A percentile compares a stretch with the other conserved stretches of the same genome.
phyloP scores from a whole-genome alignment of 2,329 filamentous ascomycete genomes.

The Tolypocladium sp. region DNA sequence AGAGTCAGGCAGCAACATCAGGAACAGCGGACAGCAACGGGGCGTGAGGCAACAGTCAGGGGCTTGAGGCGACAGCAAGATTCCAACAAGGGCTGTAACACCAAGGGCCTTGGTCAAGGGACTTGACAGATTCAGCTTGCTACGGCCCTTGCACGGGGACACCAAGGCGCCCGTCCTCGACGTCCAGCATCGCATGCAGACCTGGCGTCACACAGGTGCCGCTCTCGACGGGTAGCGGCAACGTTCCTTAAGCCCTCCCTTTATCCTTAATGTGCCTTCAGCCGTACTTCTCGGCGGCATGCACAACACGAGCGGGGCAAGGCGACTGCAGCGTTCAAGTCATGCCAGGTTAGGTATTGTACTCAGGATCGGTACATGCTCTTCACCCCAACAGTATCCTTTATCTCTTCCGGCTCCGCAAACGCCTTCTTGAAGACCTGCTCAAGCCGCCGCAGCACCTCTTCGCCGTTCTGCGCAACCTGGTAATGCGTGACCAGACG shows the following conservation, averaged over 20 bases:
- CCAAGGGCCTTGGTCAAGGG: too few species aligned
- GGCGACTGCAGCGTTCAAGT: background rate
- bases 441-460: slow-evolving; percentile 48
- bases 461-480: slow-evolving; percentile 51
- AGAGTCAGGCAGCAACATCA: background rate
- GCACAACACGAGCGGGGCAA: background rate
- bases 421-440: slow-evolving; percentile 38
- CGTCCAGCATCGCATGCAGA: background rate
- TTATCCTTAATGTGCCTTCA: background rate
- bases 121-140: too few species aligned
- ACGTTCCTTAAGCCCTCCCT: background rate
- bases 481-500: slow-evolving; percentile 46
- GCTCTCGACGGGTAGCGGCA: background rate
- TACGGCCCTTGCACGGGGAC: too few species aligned
- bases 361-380: slow-evolving; percentile 1
- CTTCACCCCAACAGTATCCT: background rate
- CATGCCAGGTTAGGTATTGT: too few species aligned
- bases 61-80: too few species aligned
- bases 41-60: too few species aligned
- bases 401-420: slow-evolving; percentile 5
- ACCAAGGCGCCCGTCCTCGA: background rate
- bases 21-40: too few species aligned
- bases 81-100: too few species aligned
- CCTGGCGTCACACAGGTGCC: background rate
- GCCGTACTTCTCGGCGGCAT: background rate